A percentile compares a stretch with the other conserved stretches of the same genome.
Evolutionary conservation across 192 early-diverging fungal species (phyloP).

Genomic region (Backusella morwellensis): DNA sequence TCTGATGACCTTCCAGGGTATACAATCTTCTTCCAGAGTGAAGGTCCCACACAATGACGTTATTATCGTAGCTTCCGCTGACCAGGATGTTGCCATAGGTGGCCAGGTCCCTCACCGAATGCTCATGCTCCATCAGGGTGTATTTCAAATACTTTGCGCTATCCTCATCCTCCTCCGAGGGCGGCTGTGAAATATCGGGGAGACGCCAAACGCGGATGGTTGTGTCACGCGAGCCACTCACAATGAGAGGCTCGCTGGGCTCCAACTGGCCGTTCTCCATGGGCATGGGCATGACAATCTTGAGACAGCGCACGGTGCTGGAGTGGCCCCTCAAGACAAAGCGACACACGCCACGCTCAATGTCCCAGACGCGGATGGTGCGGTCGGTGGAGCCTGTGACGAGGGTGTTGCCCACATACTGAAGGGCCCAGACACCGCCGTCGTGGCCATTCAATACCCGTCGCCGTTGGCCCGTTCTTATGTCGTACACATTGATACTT

Average conservation of each 20-base stretch:
- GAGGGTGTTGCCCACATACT: conserved; percentile 84
- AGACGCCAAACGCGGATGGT: conserved; percentile 90
- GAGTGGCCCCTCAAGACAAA: conserved; percentile 95
- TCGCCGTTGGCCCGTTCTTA: conserved; percentile 69
- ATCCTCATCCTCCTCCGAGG: conserved; percentile 1
- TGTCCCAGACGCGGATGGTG: conserved; percentile 97
- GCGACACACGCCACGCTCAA: conserved; percentile 83
- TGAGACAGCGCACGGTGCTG: conserved; percentile 91
- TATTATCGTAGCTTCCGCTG: conserved; percentile 87
- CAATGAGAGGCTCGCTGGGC: conserved; percentile 77
- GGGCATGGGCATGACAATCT: conserved; percentile 78
- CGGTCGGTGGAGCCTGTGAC: conserved; percentile 98
- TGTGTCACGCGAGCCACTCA: conserved; percentile 92
- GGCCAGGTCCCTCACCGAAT: conserved; percentile 89
- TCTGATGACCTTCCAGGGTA: conserved; percentile 79
- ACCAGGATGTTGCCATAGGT: conserved; percentile 85
- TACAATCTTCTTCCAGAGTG: conserved; percentile 63
- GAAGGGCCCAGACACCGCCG: conserved; percentile 97
- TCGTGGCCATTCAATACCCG: conserved; percentile 83
- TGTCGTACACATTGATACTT: conserved; percentile 92
- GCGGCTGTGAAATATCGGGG: conserved; percentile 44
- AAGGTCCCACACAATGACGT: conserved; percentile 90
- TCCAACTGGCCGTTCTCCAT: conserved; percentile 47
- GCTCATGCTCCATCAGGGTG: conserved; percentile 75
- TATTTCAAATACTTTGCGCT: conserved; percentile 77